Evolutionary conservation across 2,329 filamentous ascomycete species (phyloP).

Genomic region (Lachnellula arida): DNA sequence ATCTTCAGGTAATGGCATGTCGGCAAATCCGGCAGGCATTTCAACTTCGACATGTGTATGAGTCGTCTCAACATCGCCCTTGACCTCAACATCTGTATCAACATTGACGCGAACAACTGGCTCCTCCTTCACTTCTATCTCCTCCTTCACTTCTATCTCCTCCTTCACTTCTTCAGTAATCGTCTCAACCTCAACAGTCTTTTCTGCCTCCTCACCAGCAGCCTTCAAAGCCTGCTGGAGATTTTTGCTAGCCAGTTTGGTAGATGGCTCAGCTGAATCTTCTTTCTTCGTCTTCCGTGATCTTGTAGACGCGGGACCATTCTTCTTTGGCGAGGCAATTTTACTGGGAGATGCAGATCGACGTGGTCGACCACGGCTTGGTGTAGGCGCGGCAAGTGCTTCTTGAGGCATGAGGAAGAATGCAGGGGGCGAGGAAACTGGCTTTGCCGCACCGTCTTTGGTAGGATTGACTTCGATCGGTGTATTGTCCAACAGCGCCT

Average conservation of each 20-base stretch:
- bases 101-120: constrained; percentile 65
- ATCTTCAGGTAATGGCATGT: constrained; percentile 71
- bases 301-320: constrained; percentile 20
- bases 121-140: constrained; percentile 39
- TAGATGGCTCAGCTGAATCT: constrained; percentile 41
- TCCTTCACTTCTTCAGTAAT: constrained; percentile 11
- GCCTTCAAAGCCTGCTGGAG: constrained; percentile 44
- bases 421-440: constrained; percentile 75
- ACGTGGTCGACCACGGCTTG: constrained; percentile 43
- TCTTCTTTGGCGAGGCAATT: constrained; percentile 43
- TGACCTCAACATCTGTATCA: constrained; percentile 54
- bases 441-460: constrained; percentile 54
- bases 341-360: constrained; percentile 54
- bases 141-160: constrained; percentile 9
- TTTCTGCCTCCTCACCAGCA: constrained; percentile 32
- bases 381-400: constrained; percentile 30
- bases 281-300: constrained; percentile 42
- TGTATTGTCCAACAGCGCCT: constrained; percentile 83
- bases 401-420: constrained; percentile 53
- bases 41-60: constrained; percentile 73
- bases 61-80: constrained; percentile 59
- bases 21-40: constrained; percentile 60
- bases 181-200: constrained; percentile 19
- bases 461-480: constrained; percentile 55
- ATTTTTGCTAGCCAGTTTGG: constrained; percentile 42